Base-by-base conservation (phyloP, 768 basidiomycete species). In the Kwoniella botswanensis region DNA sequence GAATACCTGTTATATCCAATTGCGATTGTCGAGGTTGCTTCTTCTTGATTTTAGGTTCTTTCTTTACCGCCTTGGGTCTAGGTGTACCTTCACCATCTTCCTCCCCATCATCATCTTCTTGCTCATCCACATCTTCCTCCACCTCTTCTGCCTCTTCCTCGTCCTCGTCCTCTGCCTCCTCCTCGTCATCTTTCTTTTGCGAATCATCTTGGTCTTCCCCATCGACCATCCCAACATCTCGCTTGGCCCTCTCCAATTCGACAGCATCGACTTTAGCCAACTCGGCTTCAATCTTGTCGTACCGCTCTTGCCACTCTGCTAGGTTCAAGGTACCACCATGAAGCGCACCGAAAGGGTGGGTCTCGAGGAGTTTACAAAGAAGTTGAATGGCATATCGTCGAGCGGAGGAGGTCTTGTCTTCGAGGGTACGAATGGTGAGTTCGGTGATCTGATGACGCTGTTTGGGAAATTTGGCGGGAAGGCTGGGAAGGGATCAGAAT, bases 371-470 rank as follows among this genome's bases (percentile, higher is more conserved):
- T 77, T 89, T 89, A 56, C 88, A 88, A 22, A 98, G 84, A 29
- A 98, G 85, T 21, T 89, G 87, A 56, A 92, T 90, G 21, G 94
- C 91, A 61, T 88, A 88, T 84, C 93, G 93, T 76, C 97, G 87
- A n/a, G 96, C 95, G 6, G 87, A 89, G 21, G 93, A 88, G 1
- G 89, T 90, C 84, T 98, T 98, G 85, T 98, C 96, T 74, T 93
- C 90, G 59, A 99, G 86, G 29, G 92, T 90, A 2, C 86, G 88
- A 42, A 92, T 89, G 0, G 94, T 91, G n/a, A 89, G 88, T 60
- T 87, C 86, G 4, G 94, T 91, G 43, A 94, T 89, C 21, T 86
- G 85, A 42, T 93, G 86, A 0, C 95, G 88, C 71, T 94, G 91
- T 82, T 93, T 92, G 0, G 94, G 93, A 84, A 94, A 94, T 77